These are phyloP conservation scores for Mycena indigotica DNA, from an alignment of 768 basidiomycete genomes.

Conservation along the genomic window DNA sequence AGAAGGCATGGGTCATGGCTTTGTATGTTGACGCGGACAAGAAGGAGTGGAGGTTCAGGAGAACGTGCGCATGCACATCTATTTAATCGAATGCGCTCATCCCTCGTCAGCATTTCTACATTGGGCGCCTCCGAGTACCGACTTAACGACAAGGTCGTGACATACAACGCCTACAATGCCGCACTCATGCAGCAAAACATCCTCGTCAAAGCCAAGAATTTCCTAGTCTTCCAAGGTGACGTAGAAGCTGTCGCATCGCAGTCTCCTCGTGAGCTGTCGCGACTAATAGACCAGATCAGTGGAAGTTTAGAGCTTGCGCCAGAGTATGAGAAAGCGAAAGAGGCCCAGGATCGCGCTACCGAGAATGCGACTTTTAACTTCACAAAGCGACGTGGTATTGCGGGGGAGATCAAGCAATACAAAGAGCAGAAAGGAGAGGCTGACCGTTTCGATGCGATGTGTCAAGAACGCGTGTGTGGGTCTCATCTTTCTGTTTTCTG, in stretches of 20 bases:
- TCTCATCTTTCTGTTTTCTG: slow-evolving; percentile 1
- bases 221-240: slow-evolving; percentile 98
- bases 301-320: slow-evolving; percentile 87
- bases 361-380: slow-evolving; percentile 96
- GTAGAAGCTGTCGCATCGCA: slow-evolving; percentile 98
- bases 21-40: slow-evolving; percentile 76
- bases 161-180: slow-evolving; percentile 86
- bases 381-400: slow-evolving; percentile 88
- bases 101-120: slow-evolving; percentile 70
- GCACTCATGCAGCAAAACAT: slow-evolving; percentile 90
- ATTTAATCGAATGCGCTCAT: slow-evolving; percentile 1
- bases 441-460: slow-evolving; percentile 79
- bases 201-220: slow-evolving; percentile 98
- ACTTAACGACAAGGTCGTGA: slow-evolving; percentile 78
- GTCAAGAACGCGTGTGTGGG: slow-evolving; percentile 65
- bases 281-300: slow-evolving; percentile 93
- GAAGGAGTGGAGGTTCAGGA: slow-evolving; percentile 88
- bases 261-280: slow-evolving; percentile 84
- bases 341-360: slow-evolving; percentile 84
- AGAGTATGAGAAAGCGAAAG: slow-evolving; percentile 89
- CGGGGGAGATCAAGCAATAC: slow-evolving; percentile 95
- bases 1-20: slow-evolving; percentile 95
- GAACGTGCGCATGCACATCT: slow-evolving; percentile 67
- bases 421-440: slow-evolving; percentile 96
- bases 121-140: slow-evolving; percentile 90